These are phyloP conservation scores for Pyropia haitanensis DNA, from an alignment of 23 red algal species.

Conservation along the genomic window DNA sequence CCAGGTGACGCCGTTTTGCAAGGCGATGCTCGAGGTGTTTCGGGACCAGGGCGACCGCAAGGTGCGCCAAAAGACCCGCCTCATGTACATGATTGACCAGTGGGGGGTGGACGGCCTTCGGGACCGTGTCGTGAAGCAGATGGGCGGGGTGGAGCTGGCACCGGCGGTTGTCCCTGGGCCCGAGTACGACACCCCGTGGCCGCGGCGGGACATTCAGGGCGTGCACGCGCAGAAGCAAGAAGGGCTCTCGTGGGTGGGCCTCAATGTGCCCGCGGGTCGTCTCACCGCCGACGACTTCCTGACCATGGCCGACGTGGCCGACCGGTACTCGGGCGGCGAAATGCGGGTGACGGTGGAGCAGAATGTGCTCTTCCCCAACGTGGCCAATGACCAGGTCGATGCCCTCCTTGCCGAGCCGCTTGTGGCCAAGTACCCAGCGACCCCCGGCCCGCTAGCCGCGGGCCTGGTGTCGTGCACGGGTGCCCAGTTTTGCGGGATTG, in stretches of 20 bases:
- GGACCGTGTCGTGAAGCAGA: constrained; percentile 4
- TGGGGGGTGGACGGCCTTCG: constrained; percentile 42
- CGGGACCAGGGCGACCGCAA: constrained; percentile 64
- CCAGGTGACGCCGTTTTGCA: constrained; percentile 53
- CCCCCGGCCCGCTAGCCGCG: constrained; percentile 20
- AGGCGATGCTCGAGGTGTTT: constrained; percentile 55
- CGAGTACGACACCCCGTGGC: constrained; percentile 30
- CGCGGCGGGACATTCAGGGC: constrained; percentile 50
- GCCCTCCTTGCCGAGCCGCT: constrained; percentile 41
- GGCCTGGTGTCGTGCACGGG: constrained; percentile 81
- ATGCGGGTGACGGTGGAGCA: constrained; percentile 78
- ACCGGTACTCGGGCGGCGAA: constrained; percentile 59
- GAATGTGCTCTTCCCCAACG: constrained; percentile 77
- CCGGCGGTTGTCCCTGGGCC: constrained; percentile 12
- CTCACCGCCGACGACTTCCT: constrained; percentile 27
- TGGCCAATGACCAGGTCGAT: constrained; percentile 26
- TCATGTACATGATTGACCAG: constrained; percentile 85
- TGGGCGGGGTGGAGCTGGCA: constrained; percentile 16
- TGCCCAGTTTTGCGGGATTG: constrained; percentile 70
- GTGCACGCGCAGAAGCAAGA: constrained; percentile 76
- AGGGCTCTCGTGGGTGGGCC: constrained; percentile 52
- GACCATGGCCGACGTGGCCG: constrained; percentile 44
- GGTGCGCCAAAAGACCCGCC: constrained; percentile 27
- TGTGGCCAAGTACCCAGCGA: constrained; percentile 23
- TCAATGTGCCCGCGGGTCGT: constrained; percentile 62